These are phyloP conservation scores for Cymbidium sinense DNA, from an alignment of 106 monocot genomes.

Conservation along the genomic window DNA sequence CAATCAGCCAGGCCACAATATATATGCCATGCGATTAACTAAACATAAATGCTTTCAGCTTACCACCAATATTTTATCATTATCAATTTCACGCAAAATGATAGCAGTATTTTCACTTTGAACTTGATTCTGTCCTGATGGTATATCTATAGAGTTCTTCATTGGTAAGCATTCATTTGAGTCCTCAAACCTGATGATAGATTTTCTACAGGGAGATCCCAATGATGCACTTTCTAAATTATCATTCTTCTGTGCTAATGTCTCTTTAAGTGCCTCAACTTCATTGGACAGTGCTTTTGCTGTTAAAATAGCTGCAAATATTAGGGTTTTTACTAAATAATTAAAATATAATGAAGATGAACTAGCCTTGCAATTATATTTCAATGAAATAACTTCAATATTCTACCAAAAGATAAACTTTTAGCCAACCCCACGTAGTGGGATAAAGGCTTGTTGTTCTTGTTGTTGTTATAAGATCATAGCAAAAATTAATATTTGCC, in stretches of 20 bases:
- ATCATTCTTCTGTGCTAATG: conserved; percentile 23
- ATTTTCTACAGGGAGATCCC: neutral
- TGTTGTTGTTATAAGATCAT: too few relatives aligned
- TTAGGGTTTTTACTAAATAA: neutral
- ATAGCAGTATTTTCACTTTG: conserved; percentile 14
- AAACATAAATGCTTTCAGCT: neutral
- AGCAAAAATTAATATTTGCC: too few relatives aligned
- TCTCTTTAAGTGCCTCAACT: conserved; percentile 37
- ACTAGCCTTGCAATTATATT: neutral
- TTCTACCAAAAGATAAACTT: neutral
- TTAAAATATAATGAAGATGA: neutral
- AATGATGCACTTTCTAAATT: neutral
- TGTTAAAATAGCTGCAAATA: conserved; percentile 9
- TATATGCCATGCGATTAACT: neutral
- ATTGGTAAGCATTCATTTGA: conserved; percentile 10
- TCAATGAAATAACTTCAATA: neutral
- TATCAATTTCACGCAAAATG: neutral
- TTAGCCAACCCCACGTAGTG: too few relatives aligned
- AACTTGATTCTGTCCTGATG: conserved; percentile 5
- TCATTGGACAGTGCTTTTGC: conserved; percentile 43
- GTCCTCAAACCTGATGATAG: neutral
- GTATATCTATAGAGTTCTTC: conserved; percentile 3
- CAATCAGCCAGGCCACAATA: neutral
- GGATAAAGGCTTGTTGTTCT: too few relatives aligned
- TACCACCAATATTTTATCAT: conserved; percentile 20